Base-by-base conservation (phyloP, 1,284 basidiomycete genomes). In the Cutaneotrichosporon spelunceum region DNA sequence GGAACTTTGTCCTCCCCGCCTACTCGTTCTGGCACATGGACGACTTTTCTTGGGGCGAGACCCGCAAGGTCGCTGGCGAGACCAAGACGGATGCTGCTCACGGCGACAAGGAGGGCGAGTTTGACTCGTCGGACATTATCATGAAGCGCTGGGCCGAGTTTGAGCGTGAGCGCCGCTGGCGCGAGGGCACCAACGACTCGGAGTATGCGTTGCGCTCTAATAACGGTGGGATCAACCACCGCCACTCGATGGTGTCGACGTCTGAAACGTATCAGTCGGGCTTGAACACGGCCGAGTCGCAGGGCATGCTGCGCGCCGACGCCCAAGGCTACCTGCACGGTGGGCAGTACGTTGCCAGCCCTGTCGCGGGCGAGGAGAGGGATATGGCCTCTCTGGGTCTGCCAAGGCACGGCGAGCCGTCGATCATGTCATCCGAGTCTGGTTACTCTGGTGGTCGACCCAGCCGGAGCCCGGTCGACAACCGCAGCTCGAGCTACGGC, bases 121-220 rank as follows among this genome's bases (percentile, higher is more conserved):
- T 99, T 72, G 95, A 99, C 80, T 93, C 93, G 39, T 86, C 87
- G 56, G 86, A 95, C 80, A 99, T 99, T 72, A 89, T 95, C 44
- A 98, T 98, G 96, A 99, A 98, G 83, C 86, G 93, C 54, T 99
- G 95, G 95, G 91, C 88, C 54, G 96, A 99, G 80, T 99, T 96
- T 78, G 96, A 99, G 82, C 84, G 95, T 57, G 96, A 98, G 71
- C 83, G 95, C 67, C 84, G 94, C 66, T 97, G 91, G 90, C 93
- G 88, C 84, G 88, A 81, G 70, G 92, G 92, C 19, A 86, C 85
- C 10, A 84, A 89, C 65, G 93, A 96, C 74, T 93, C 91, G 33
- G 71, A 74, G 59, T 74, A 72, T 44, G 69, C 75, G 16, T 70
- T 75, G 52, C 66, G 77, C 23, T 68, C 72, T 24, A 69, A 62